Evolutionary conservation across 257 asterid species (phyloP), one percentile per base, ranked within the genome.

Genomic region (Fraxinus pennsylvanica): DNA sequence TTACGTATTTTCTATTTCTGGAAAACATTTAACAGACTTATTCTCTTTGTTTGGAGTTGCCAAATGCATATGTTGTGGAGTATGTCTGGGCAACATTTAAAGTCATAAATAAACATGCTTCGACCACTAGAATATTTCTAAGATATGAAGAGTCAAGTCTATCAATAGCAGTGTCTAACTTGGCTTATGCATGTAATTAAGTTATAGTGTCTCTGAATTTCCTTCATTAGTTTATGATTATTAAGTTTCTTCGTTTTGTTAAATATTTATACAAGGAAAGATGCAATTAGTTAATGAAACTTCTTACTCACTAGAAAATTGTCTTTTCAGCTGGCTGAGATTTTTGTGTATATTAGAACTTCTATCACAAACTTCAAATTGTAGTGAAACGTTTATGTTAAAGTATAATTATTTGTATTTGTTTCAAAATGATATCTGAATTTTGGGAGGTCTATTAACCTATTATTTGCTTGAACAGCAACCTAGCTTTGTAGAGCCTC

Each of bases 401-500:
- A n/a, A 17, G 27, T 57, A 57, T n/a, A 19, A 57, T 7, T 57
- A 57, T n/a, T 57, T 3, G 66, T 57, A n/a, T 57, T 57, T 57
- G 66, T 57, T 8, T 67, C 74, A 76, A 29, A 43, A 10, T 59
- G 77, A 41, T 71, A 52, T 39, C 68, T 10, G 8, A 25, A 63
- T 22, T 25, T 22, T 63, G 15, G 2, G 69, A n/a, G 69, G 35
- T 63, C 10, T 63, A 63, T 63, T 25, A 68, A 74, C 79, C 76
- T 27, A 22, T 73, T 38, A 71, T 74, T 43, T 68, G 38, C 79
- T 81, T 86, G 76, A 63, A 67, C 87, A 95, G 99, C 90, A 91
- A 90, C 99, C 99, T 69, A 86, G 92, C 88, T 83, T 76, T 81
- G 99, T 95, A 17, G 99, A 93, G 86, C 98, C 98, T 66, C 97